Evolutionary conservation across 2,329 filamentous ascomycete genomes (phyloP), one percentile per base, ranked within the genome.

Genomic region (Venturia nashicola): DNA sequence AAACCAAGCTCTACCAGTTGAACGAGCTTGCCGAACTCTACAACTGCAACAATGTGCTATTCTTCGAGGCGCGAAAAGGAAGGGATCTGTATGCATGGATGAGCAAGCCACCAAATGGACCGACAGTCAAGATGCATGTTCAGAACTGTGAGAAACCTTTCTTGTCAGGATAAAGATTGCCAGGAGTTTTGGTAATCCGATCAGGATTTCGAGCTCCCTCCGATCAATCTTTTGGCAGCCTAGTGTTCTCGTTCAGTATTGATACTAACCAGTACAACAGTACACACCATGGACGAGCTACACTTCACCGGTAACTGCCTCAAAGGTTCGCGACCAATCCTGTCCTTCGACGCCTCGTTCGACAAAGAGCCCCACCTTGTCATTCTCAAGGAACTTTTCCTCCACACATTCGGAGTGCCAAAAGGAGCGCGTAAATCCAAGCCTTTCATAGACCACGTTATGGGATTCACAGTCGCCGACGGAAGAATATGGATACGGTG

Each of bases 231-330:
- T 27, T 27, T 16, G 16, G 20, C 46, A 27, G 44, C 40, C 2
- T 42, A 16, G 46, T 64, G 67, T 61, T 70, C 57, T 54, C 55
- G 67, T 74, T 73, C 61, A 71, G 74, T 40, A 73, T 72, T 68
- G 89, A 66, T 8, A 60, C 60, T 51, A 34, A 42, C 46, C 16
- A 9, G 42, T 18, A 3, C 8, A 40, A 40, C 76, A 73, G 83
- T 97, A 72, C 92, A 97, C 78, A 97, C 93, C 11, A 96, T 95
- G 90, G 91, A 93, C 72, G 94, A 99, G 76, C 81, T 99, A 43
- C 90, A 96, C 72, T 97, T 99, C 75, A 92, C 91, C 18, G 94
- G 94, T 63, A 99, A 99, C 80, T 97, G 92, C 74, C 80, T 97
- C 66, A 97, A 96, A 77, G 94, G 94, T 65, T 94, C 90, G 36